Percentiles rank a stretch among this genome's conserved stretches.
These are phyloP conservation scores for Hypoxylon fragiforme DNA, from an alignment of 495 filamentous ascomycete species.

Conservation along the genomic window DNA sequence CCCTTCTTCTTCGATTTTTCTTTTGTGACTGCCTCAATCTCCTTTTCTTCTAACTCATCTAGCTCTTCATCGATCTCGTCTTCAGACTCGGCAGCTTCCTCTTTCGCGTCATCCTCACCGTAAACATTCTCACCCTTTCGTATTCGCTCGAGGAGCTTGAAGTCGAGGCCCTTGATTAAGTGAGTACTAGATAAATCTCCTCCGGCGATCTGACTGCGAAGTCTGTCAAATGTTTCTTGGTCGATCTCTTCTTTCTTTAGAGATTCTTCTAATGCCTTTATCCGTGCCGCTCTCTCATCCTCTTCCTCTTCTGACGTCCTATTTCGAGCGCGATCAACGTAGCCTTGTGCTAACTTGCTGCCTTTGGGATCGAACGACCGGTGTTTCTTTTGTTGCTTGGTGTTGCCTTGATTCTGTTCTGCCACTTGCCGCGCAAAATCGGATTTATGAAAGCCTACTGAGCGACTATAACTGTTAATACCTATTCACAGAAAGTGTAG, in stretches of 20 bases:
- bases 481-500: background rate
- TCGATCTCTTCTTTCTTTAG: constrained; percentile 84
- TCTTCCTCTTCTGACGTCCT: constrained; percentile 58
- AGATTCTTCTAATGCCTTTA: constrained; percentile 80
- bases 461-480: constrained; percentile 61
- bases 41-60: constrained; percentile 70
- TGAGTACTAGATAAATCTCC: constrained; percentile 80
- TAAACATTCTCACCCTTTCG: constrained; percentile 74
- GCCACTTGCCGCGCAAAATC: constrained; percentile 87
- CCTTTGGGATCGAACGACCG: constrained; percentile 83
- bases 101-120: constrained; percentile 33
- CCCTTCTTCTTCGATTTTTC: constrained; percentile 70
- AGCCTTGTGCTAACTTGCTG: constrained; percentile 74
- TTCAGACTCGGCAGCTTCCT: constrained; percentile 31
- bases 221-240: constrained; percentile 68
- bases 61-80: constrained; percentile 73
- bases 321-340: constrained; percentile 76
- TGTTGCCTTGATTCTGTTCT: constrained; percentile 65
- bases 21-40: constrained; percentile 57
- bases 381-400: constrained; percentile 68
- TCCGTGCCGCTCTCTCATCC: constrained; percentile 63
- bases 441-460: constrained; percentile 56
- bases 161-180: constrained; percentile 90
- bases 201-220: constrained; percentile 76
- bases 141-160: constrained; percentile 73